Conservation (phyloP, 257 asterid species). For the Plantago major region DNA sequence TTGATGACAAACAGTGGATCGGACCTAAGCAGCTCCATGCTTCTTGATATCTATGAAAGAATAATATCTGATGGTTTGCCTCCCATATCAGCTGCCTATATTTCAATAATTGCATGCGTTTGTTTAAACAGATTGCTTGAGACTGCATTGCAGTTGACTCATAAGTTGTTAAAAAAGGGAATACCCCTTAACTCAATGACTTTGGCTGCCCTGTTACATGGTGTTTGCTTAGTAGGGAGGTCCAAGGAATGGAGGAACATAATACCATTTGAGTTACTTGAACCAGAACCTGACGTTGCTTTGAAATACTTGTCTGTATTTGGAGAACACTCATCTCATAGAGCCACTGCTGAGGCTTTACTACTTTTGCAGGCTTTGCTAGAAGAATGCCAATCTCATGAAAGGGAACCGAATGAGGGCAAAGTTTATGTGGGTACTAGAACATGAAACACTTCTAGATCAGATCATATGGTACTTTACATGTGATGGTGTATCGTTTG, state of each 20-base stretch:
- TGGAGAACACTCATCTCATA: slow-evolving; percentile 40
- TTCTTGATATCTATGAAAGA: slow-evolving; percentile 47
- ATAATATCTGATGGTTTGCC: slow-evolving; percentile 58
- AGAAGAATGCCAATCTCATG: slow-evolving; percentile 24
- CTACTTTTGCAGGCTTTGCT: slow-evolving; percentile 52
- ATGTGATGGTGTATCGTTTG: not conserved
- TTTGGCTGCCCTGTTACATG: slow-evolving; percentile 63
- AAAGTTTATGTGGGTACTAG: slow-evolving; percentile 15
- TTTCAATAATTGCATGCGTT: slow-evolving; percentile 59
- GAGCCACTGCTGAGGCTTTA: slow-evolving; percentile 45
- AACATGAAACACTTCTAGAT: slow-evolving; percentile 10
- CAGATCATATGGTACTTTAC: slow-evolving; percentile 9
- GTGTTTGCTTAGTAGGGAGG: slow-evolving; percentile 62
- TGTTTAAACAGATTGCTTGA: slow-evolving; percentile 60
- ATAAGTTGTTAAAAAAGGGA: slow-evolving; percentile 48
- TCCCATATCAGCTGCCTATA: slow-evolving; percentile 63
- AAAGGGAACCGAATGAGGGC: slow-evolving; percentile 19
- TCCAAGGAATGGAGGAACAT: slow-evolving; percentile 68
- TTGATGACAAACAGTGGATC: slow-evolving; percentile 18
- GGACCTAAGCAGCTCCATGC: slow-evolving; percentile 32
- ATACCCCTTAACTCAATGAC: slow-evolving; percentile 40
- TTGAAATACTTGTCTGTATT: slow-evolving; percentile 48
- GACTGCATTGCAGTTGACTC: slow-evolving; percentile 48
- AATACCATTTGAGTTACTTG: slow-evolving; percentile 35
- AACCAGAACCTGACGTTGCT: slow-evolving; percentile 44